Evolutionary conservation across 345 rosid species (phyloP).

Genomic region (Physaria fendleri): DNA sequence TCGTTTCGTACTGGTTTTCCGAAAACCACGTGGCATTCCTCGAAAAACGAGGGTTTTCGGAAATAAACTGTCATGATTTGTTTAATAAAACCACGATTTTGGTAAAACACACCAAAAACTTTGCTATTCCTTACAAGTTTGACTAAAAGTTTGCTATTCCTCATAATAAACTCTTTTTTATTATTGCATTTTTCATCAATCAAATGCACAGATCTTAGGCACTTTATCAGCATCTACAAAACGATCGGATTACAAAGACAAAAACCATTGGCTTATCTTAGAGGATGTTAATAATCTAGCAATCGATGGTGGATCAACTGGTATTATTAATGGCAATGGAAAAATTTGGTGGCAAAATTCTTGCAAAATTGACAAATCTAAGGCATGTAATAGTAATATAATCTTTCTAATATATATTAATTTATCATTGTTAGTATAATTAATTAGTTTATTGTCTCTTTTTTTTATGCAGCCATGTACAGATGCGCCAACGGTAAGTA

Average conservation of each 20-base stretch:
- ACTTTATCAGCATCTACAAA: constrained; percentile 56
- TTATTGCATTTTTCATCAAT: not conserved
- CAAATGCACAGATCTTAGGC: constrained; percentile 53
- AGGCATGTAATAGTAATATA: constrained; percentile 31
- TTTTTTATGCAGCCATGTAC: constrained; percentile 68
- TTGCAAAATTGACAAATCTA: constrained; percentile 60
- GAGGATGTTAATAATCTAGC: constrained; percentile 42
- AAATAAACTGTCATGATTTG: too few species aligned
- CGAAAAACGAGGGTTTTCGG: too few species aligned
- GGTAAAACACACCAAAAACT: too few species aligned
- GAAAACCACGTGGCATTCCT: too few species aligned
- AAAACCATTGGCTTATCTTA: constrained; percentile 58
- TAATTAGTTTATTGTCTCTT: not conserved
- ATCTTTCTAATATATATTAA: not conserved
- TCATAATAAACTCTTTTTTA: too few species aligned
- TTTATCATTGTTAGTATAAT: not conserved
- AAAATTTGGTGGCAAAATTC: constrained; percentile 88
- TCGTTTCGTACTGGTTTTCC: too few species aligned
- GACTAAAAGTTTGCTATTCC: too few species aligned
- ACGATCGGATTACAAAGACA: constrained; percentile 45
- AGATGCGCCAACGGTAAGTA: constrained; percentile 72
- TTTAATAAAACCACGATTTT: too few species aligned
- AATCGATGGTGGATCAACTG: constrained; percentile 67
- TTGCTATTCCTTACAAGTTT: too few species aligned
- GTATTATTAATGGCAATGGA: constrained; percentile 74